A percentile compares a stretch with the other conserved stretches of the same genome.
phyloP scores from a whole-genome alignment of 495 filamentous ascomycete species.

The Astrothelium macrocarpum region DNA sequence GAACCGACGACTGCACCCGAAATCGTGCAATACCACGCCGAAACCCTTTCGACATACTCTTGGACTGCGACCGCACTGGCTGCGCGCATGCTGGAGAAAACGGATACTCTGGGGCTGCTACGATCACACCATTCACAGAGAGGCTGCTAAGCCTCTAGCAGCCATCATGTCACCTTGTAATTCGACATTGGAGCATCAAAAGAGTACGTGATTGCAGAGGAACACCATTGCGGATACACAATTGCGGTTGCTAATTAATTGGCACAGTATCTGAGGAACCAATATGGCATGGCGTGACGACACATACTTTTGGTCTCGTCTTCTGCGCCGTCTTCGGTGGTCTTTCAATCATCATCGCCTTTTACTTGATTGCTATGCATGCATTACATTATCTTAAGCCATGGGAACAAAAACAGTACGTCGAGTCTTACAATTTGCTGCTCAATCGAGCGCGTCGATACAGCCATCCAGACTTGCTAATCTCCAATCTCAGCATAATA shows the following conservation, averaged over 20 bases:
- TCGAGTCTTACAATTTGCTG: background rate
- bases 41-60: background rate
- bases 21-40: background rate
- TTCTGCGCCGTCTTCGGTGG: slow-evolving; percentile 45
- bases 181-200: slow-evolving; percentile 12
- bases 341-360: slow-evolving; percentile 46
- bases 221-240: too few relatives aligned
- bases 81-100: slow-evolving; percentile 1
- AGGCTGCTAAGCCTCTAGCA: slow-evolving; percentile 12
- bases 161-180: slow-evolving; percentile 20
- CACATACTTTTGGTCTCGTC: slow-evolving; percentile 43
- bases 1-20: too few relatives aligned
- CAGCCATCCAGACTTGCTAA: slow-evolving; percentile 14
- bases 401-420: slow-evolving; percentile 66
- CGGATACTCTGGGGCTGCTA: background rate
- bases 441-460: background rate
- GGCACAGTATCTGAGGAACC: slow-evolving; percentile 18
- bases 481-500: slow-evolving; percentile 49
- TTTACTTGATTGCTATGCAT: slow-evolving; percentile 65
- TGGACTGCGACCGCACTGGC: slow-evolving; percentile 1
- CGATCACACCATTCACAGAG: slow-evolving; percentile 12
- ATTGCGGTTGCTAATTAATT: slow-evolving; percentile 6
- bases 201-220: background rate
- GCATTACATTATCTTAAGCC: slow-evolving; percentile 76
- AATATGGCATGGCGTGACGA: slow-evolving; percentile 35